Conservation (phyloP, 2,329 filamentous ascomycete species). For the Fusarium chaquense region DNA sequence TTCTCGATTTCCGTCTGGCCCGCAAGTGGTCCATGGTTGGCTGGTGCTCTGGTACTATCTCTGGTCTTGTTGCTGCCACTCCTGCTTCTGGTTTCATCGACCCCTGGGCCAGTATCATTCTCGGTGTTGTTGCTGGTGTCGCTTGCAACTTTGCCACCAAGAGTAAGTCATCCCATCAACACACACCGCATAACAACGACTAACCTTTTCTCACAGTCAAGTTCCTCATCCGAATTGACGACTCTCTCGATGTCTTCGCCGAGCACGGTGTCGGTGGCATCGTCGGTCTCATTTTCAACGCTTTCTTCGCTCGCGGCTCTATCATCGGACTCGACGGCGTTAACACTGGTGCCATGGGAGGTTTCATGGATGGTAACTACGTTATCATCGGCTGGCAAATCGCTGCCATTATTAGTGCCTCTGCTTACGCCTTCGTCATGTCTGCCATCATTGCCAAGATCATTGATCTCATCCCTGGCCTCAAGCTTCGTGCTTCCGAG, state of each 20-base stretch:
- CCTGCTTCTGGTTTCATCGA: conserved; percentile 76
- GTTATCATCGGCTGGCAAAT: conserved; percentile 83
- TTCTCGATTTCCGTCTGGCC: conserved; percentile 94
- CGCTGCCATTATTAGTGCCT: conserved; percentile 76
- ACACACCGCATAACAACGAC: background rate
- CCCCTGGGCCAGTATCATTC: conserved; percentile 74
- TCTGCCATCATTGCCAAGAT: conserved; percentile 78
- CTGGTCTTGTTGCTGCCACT: conserved; percentile 76
- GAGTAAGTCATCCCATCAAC: conserved; percentile 47
- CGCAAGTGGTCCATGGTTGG: conserved; percentile 90
- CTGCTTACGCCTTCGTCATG: conserved; percentile 78
- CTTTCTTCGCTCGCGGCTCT: conserved; percentile 75
- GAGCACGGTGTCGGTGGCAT: conserved; percentile 78
- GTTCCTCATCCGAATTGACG: conserved; percentile 73
- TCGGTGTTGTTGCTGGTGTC: conserved; percentile 75
- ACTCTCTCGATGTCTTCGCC: conserved; percentile 78
- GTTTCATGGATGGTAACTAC: conserved; percentile 81
- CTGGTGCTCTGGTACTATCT: conserved; percentile 79
- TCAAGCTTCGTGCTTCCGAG: conserved; percentile 82
- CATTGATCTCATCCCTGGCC: conserved; percentile 81
- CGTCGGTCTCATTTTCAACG: conserved; percentile 79
- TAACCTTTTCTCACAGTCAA: conserved; percentile 59
- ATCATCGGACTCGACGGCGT: conserved; percentile 82
- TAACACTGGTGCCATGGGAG: conserved; percentile 75
- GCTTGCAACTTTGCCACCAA: conserved; percentile 77